A percentile compares a stretch with the other conserved stretches of the same genome.
Conservation (phyloP, 768 basidiomycete genomes). For the Amanita molliuscula region DNA sequence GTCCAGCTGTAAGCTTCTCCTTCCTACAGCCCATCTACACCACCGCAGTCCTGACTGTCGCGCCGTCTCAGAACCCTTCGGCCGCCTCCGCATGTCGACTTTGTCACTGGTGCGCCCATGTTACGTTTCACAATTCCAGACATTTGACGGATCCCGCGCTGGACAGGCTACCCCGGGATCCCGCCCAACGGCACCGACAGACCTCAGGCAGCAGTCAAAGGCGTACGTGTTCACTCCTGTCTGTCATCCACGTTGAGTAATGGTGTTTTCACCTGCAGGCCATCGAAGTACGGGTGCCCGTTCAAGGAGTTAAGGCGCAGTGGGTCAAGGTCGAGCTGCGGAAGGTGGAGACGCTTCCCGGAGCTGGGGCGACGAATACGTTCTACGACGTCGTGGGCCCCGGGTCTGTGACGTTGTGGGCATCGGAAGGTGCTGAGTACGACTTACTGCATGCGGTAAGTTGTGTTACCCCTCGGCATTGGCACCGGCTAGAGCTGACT, state of each 20-base stretch:
- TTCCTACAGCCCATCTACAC: neutral
- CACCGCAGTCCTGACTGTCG: neutral
- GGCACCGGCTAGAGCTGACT: too few relatives aligned
- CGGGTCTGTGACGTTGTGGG: conserved; percentile 79
- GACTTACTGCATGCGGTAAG: conserved; percentile 56
- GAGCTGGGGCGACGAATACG: conserved; percentile 55
- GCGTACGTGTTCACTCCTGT: conserved; percentile 41
- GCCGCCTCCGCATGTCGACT: conserved; percentile 84
- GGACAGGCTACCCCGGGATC: conserved; percentile 72
- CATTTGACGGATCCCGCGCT: conserved; percentile 3
- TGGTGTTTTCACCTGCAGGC: too few relatives aligned
- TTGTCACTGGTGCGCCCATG: conserved; percentile 57
- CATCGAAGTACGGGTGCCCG: conserved; percentile 73
- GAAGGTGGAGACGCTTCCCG: conserved; percentile 79
- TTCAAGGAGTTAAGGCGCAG: conserved; percentile 75
- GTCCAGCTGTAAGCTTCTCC: conserved; percentile 1
- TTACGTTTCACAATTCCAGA: conserved; percentile 3
- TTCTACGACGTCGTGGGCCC: conserved; percentile 77
- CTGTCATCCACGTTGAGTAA: neutral
- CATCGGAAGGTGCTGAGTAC: conserved; percentile 51
- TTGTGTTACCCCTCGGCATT: conserved; percentile 12
- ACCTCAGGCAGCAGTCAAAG: conserved; percentile 77
- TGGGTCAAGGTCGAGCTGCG: conserved; percentile 89
- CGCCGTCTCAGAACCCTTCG: conserved; percentile 45
- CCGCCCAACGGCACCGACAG: conserved; percentile 69